Evolutionary conservation across 2,329 filamentous ascomycete species (phyloP).

Genomic region (Colletotrichum graminicola): DNA sequence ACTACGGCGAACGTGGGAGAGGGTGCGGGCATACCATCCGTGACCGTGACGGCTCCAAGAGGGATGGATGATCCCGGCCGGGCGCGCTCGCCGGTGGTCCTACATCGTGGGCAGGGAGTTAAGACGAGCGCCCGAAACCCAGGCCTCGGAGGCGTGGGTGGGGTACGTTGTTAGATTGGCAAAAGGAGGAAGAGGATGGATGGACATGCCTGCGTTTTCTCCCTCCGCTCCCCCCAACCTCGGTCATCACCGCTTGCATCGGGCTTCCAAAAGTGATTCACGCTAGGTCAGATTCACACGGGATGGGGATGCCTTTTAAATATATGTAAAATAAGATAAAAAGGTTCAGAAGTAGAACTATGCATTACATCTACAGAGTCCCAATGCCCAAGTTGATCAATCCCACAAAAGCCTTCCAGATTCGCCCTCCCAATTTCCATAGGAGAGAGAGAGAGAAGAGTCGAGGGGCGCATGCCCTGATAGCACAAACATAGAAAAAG

Average conservation of each 20-base stretch:
- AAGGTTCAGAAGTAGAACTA: constrained; percentile 1
- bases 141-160: background rate
- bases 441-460: constrained; percentile 7
- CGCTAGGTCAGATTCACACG: background rate
- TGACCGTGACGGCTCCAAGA: background rate
- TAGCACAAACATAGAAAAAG: constrained; percentile 14
- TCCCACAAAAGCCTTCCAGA: constrained; percentile 2
- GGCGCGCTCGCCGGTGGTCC: no score
- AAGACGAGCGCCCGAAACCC: background rate
- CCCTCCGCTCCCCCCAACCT: background rate
- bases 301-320: background rate
- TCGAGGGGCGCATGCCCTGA: background rate
- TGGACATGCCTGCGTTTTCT: background rate
- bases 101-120: background rate
- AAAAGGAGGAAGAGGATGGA: background rate
- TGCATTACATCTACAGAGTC: constrained; percentile 16
- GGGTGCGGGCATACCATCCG: background rate
- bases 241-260: background rate
- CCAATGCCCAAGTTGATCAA: background rate
- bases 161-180: background rate
- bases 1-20: background rate
- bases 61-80: constrained; percentile 1
- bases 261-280: background rate
- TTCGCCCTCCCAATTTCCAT: background rate
- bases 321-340: no score